These are phyloP conservation scores for Trichomonas vaginalis DNA, from an alignment of 208 protist genomes.

Conservation along the genomic window DNA sequence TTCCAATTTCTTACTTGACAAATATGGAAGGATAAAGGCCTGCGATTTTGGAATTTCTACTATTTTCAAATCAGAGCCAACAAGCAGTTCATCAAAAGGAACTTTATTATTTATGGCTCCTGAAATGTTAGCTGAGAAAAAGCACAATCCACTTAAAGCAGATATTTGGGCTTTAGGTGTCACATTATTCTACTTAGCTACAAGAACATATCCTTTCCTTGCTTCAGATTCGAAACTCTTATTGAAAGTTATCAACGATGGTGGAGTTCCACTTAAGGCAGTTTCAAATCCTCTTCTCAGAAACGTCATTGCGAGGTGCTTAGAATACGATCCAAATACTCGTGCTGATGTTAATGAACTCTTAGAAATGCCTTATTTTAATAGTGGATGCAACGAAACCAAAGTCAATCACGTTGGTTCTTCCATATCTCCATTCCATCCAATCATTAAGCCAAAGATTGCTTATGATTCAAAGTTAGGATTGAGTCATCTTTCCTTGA, in stretches of 20 bases:
- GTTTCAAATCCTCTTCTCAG: not conserved
- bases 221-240: not conserved
- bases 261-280: not conserved
- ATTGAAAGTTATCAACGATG: not conserved
- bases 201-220: not conserved
- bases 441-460: no score
- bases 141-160: not conserved
- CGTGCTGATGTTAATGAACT: not conserved
- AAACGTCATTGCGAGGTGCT: not conserved
- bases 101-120: not conserved
- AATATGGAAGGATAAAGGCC: slow-evolving; percentile 42
- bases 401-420: no score
- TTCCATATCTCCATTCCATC: no score
- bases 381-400: no score
- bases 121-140: not conserved
- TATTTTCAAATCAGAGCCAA: not conserved
- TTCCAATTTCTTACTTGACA: slow-evolving; percentile 61
- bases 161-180: not conserved
- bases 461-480: no score
- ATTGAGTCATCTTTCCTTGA: no score
- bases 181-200: not conserved
- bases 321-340: not conserved
- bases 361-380: not conserved
- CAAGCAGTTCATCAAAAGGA: not conserved
- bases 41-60: slow-evolving; percentile 51